These are phyloP conservation scores for Quercus tomentella DNA, from an alignment of 331 rosid species.

Conservation along the genomic window DNA sequence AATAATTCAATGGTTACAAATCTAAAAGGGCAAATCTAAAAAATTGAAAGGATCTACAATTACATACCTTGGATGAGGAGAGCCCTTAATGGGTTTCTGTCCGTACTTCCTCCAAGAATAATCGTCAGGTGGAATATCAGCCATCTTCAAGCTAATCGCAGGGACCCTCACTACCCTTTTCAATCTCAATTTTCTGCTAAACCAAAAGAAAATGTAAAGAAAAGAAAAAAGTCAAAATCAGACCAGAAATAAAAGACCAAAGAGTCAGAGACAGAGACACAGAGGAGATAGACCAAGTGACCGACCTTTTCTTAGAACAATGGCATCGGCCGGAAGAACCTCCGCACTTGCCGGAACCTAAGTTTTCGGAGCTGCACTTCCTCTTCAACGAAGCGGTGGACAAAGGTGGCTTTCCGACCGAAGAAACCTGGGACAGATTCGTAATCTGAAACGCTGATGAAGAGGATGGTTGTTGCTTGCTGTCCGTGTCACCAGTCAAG, in stretches of 20 bases:
- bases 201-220: background rate
- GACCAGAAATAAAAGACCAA: background rate
- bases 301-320: constrained; percentile 76
- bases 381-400: constrained; percentile 65
- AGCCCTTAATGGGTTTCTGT: constrained; percentile 85
- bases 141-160: constrained; percentile 74
- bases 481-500: constrained; percentile 61
- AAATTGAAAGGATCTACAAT: background rate
- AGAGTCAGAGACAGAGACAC: background rate
- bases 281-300: background rate
- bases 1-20: no score
- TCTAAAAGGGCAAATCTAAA: background rate
- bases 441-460: constrained; percentile 63
- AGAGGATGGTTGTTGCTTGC: constrained; percentile 40
- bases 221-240: background rate
- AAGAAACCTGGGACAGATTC: constrained; percentile 56
- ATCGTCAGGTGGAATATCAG: constrained; percentile 94
- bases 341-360: constrained; percentile 70
- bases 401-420: constrained; percentile 74
- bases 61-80: constrained; percentile 75
- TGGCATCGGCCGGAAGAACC: constrained; percentile 70
- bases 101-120: constrained; percentile 90
- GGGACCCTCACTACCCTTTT: constrained; percentile 76
- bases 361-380: constrained; percentile 71
- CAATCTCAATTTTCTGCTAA: constrained; percentile 52